Conservation (phyloP, 2,329 filamentous ascomycete genomes). For the Exophiala spinifera region DNA sequence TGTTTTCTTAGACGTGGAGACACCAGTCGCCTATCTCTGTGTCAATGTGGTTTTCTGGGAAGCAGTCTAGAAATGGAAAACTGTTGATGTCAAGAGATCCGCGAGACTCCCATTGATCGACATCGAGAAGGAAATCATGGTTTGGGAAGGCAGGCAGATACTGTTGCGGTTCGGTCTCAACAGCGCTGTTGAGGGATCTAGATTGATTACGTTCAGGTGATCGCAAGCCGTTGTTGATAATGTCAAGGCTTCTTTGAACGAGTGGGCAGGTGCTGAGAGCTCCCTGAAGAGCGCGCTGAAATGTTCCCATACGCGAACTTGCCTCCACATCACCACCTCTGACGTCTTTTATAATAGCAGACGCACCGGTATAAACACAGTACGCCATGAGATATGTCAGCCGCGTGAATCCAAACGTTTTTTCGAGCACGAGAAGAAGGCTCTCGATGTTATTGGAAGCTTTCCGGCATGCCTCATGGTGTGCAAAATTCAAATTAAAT, state of each 20-base stretch:
- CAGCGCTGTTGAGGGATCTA: too few species aligned
- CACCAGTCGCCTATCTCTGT: background rate
- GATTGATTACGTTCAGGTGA: too few species aligned
- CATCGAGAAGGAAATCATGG: too few species aligned
- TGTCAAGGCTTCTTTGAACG: conserved; percentile 8
- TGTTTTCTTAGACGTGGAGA: background rate
- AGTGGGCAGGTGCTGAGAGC: conserved; percentile 4
- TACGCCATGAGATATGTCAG: too few species aligned
- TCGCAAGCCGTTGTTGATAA: background rate
- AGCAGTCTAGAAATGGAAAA: background rate
- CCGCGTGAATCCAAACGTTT: too few species aligned
- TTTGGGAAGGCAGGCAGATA: too few species aligned
- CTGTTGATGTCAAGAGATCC: background rate
- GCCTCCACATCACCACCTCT: background rate
- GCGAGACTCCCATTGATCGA: too few species aligned
- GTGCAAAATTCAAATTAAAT: conserved; percentile 5
- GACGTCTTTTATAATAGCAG: background rate
- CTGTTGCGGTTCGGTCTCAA: too few species aligned
- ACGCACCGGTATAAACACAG: background rate
- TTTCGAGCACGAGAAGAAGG: too few species aligned
- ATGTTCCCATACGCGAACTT: background rate
- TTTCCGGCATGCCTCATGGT: too few species aligned
- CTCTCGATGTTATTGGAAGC: too few species aligned
- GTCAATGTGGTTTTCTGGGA: background rate
- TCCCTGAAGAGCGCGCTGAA: background rate